Conservation (phyloP, 2,329 filamentous ascomycete genomes). For the Scedosporium dehoogii region DNA sequence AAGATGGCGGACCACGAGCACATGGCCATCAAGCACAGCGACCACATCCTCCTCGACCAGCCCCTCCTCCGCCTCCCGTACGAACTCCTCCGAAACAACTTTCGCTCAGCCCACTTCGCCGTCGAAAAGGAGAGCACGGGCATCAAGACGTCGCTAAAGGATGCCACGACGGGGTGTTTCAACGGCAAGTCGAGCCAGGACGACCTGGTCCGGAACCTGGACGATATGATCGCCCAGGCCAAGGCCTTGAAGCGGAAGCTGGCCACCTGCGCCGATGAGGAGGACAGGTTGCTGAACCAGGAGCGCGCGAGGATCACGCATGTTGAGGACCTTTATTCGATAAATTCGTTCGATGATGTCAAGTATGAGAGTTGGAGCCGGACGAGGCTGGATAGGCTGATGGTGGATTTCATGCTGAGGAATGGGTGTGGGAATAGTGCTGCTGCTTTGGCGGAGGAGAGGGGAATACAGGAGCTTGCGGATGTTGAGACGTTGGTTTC, state of each 20-base stretch:
- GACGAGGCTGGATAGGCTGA: conserved; percentile 66
- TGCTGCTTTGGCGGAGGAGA: conserved; percentile 61
- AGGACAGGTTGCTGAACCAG: conserved; percentile 65
- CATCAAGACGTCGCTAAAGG: conserved; percentile 51
- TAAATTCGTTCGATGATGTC: conserved; percentile 77
- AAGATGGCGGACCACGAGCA: conserved; percentile 52
- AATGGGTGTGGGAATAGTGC: conserved; percentile 76
- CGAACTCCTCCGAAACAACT: conserved; percentile 88
- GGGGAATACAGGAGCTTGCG: conserved; percentile 69
- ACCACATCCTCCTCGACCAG: conserved; percentile 78
- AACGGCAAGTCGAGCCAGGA: conserved; percentile 52
- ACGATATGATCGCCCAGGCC: conserved; percentile 77
- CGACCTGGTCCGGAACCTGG: conserved; percentile 70
- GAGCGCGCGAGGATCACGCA: conserved; percentile 69
- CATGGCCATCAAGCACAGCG: conserved; percentile 62
- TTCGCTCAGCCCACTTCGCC: conserved; percentile 71
- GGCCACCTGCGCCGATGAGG: conserved; percentile 65
- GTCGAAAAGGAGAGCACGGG: conserved; percentile 62
- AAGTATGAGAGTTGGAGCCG: conserved; percentile 90
- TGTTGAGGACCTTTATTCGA: conserved; percentile 68
- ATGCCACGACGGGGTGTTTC: conserved; percentile 57
- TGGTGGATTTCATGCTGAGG: conserved; percentile 88
- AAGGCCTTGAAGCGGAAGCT: conserved; percentile 84
- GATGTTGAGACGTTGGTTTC: conserved; percentile 82
- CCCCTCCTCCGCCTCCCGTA: conserved; percentile 85